Base-by-base conservation (phyloP, 225 moss, liverwort and hornwort genomes). In the Straminergon stramineum region DNA sequence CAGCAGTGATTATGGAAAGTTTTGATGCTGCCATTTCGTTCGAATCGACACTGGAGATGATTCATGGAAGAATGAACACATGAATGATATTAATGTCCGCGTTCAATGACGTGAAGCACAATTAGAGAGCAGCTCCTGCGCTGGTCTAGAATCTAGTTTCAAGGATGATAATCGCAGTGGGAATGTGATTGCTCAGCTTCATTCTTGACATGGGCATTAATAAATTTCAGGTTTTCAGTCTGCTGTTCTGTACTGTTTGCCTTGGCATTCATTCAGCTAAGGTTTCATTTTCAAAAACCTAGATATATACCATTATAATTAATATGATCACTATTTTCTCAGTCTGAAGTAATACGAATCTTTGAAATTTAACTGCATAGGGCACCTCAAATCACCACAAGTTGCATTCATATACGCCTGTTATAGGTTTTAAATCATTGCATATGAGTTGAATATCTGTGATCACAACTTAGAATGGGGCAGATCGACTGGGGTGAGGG, bases 31-130 rank as follows among this genome's bases (percentile, higher is more conserved):
- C 64, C 51, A 24, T 51, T 61, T 45, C 16, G 34, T 24, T 48
- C 28, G 68, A n/a, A 68, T 55, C 45, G 28, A 77, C 64, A 34
- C 37, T 26, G 34, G 67, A 69, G 84, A 84, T 66, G 77, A 76
- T 23, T 83, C 91, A 86, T 89, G 87, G 89, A 74, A 79, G 91
- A 79, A 24, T 82, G 82, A 88, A 90, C 71, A 82, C 34, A 62
- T 92, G 92, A 88, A 92, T 90, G 92, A 92, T 90, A 90, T 90
- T 88, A 88, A 90, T 85, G 92, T 90, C 92, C 88, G 86, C 69
- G 58, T 68, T 45, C 85, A 79, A 64, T 43, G 87, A 82, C 70
- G 45, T 31, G 51, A 68, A 83, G 77, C 77, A 43, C 39, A 75
- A 66, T 10, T 37, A 77, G 86, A 85, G 86, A 80, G 62, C 31